A percentile compares a stretch with the other conserved stretches of the same genome.
Conservation (phyloP, 768 basidiomycete species). For the Pilatotrama ljubarskyi region DNA sequence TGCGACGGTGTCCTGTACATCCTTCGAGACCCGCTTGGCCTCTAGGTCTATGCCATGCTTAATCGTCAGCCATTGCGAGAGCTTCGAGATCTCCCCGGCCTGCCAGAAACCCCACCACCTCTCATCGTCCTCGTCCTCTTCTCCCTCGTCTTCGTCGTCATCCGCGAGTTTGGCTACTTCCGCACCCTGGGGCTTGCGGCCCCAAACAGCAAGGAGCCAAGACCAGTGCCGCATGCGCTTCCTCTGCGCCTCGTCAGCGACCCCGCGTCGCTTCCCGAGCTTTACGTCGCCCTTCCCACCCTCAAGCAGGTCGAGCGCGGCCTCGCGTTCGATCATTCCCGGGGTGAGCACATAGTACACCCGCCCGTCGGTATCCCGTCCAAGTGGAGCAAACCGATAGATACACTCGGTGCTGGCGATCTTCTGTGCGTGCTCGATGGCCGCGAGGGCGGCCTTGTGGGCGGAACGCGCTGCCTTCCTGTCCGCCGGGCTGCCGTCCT, state of each 20-base stretch:
- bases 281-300: conserved; percentile 35
- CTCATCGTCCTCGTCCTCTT: conserved; percentile 38
- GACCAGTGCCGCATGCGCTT: conserved; percentile 59
- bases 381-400: conserved; percentile 61
- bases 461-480: conserved; percentile 33
- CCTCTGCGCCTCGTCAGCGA: conserved; percentile 50
- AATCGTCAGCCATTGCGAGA: conserved; percentile 64
- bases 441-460: conserved; percentile 51
- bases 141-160: conserved; percentile 28
- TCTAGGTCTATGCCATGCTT: conserved; percentile 45
- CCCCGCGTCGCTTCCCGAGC: conserved; percentile 42
- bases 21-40: background rate
- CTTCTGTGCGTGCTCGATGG: conserved; percentile 58
- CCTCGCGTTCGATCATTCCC: conserved; percentile 55
- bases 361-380: conserved; percentile 67
- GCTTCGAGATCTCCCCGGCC: conserved; percentile 59
- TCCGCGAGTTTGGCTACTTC: conserved; percentile 24
- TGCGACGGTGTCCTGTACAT: background rate
- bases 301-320: conserved; percentile 37
- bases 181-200: conserved; percentile 46
- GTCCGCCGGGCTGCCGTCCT: conserved; percentile 31
- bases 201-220: conserved; percentile 80
- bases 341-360: conserved; percentile 69
- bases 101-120: conserved; percentile 81
- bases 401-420: conserved; percentile 46